Evolutionary conservation across 75 land plant species (phyloP).

Genomic region (Isoetes taiwanensis): DNA sequence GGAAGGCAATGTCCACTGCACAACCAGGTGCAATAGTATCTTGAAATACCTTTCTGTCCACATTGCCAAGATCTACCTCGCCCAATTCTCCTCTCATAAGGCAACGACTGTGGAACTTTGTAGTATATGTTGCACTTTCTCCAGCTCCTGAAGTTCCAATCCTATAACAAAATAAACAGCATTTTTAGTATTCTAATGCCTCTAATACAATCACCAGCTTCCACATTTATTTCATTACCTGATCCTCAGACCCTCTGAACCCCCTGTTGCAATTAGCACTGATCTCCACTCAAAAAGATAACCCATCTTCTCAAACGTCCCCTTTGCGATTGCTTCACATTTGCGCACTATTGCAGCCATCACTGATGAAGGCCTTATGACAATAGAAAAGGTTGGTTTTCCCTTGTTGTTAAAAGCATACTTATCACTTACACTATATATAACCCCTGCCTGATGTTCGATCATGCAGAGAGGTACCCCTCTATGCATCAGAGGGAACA

Average conservation of each 20-base stretch:
- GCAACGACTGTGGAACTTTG: background rate
- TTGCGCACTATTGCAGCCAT: background rate
- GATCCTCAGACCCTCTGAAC: background rate
- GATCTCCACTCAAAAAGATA: background rate
- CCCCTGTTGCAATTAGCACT: background rate
- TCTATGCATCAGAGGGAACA: background rate
- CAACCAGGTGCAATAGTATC: conserved; percentile 2
- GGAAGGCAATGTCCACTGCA: conserved; percentile 3
- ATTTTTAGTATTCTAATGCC: background rate
- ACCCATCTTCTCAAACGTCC: background rate
- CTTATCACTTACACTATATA: conserved; percentile 7
- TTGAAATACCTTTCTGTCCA: conserved; percentile 8
- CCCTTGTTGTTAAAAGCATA: conserved; percentile 13
- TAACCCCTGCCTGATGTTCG: conserved; percentile 1
- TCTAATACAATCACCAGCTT: background rate
- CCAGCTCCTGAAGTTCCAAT: conserved; percentile 13
- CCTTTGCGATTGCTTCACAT: conserved; percentile 9
- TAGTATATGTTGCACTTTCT: conserved; percentile 4
- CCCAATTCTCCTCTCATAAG: background rate
- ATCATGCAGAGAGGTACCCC: conserved; percentile 2
- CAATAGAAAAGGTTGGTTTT: conserved; percentile 11
- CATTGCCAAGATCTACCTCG: background rate
- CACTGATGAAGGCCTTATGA: conserved; percentile 1
- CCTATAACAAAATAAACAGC: background rate
- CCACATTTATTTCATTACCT: background rate